These are phyloP conservation scores for Theileria annulata DNA, from an alignment of 169 alveolate species.

Conservation along the genomic window DNA sequence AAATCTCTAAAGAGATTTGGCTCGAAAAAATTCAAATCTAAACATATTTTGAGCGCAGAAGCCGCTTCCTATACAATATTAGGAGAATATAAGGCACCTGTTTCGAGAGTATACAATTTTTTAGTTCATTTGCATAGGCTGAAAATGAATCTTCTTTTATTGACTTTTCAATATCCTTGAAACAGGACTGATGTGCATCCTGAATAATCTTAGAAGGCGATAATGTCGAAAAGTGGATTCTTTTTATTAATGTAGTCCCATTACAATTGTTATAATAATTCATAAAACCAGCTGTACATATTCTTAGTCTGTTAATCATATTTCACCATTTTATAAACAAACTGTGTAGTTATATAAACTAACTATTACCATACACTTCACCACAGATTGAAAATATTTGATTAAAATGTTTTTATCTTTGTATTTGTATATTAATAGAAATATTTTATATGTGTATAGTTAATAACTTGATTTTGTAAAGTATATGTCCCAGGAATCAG, in stretches of 20 bases:
- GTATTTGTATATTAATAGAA: neutral
- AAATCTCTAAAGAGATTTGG: conserved; percentile 33
- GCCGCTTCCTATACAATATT: conserved; percentile 56
- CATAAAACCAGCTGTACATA: neutral
- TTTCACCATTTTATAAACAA: neutral
- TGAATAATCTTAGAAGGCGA: conserved; percentile 4
- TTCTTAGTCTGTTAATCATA: neutral
- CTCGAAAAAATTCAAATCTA: conserved; percentile 23
- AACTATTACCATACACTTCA: neutral
- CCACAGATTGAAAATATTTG: conserved; percentile 1
- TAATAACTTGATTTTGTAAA: neutral
- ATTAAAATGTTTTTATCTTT: neutral
- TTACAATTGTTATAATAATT: neutral
- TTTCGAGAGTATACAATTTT: conserved; percentile 17
- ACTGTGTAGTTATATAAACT: neutral
- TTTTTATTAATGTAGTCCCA: neutral
- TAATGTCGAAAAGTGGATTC: neutral
- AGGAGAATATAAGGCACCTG: conserved; percentile 9
- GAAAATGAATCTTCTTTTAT: neutral
- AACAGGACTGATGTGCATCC: conserved; percentile 27
- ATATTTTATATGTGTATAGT: neutral
- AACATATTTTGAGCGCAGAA: conserved; percentile 25
- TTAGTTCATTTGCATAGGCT: neutral
- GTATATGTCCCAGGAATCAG: conserved; percentile 21
- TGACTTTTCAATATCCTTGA: neutral